phyloP scores from a whole-genome alignment of 306 rosid species.

The Rosa multiflora region DNA sequence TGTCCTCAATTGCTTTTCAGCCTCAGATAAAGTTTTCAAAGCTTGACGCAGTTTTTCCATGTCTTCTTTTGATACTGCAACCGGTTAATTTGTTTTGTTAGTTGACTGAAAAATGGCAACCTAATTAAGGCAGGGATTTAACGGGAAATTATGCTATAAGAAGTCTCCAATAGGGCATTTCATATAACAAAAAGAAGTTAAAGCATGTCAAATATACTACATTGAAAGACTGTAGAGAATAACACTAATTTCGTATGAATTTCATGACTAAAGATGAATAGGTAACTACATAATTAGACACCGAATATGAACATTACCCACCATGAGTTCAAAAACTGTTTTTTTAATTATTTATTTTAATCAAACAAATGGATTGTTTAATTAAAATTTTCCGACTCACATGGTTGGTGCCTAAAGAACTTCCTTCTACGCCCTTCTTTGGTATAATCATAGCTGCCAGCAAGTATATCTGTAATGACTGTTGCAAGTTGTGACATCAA shows the following conservation, averaged over 20 bases:
- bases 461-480: constrained; percentile 94
- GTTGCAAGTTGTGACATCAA: constrained; percentile 98
- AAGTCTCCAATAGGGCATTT: background rate
- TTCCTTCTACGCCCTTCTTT: constrained; percentile 78
- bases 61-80: constrained; percentile 83
- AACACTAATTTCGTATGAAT: constrained; percentile 8
- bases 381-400: constrained; percentile 45
- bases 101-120: background rate
- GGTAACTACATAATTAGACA: background rate
- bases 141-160: background rate
- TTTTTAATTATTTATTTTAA: background rate
- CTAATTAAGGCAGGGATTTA: background rate
- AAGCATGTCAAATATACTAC: background rate
- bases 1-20: constrained; percentile 93
- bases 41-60: constrained; percentile 99
- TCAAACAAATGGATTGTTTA: constrained; percentile 8
- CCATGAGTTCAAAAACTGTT: background rate
- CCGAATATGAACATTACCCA: background rate
- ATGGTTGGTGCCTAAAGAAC: constrained; percentile 81
- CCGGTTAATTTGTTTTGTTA: constrained; percentile 6
- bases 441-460: constrained; percentile 77
- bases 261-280: background rate
- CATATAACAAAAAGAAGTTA: background rate
- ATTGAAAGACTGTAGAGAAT: constrained; percentile 1
- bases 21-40: constrained; percentile 88